Evolutionary conservation across 495 filamentous ascomycete genomes (phyloP).

Genomic region (Tuber microsphaerosporum): DNA sequence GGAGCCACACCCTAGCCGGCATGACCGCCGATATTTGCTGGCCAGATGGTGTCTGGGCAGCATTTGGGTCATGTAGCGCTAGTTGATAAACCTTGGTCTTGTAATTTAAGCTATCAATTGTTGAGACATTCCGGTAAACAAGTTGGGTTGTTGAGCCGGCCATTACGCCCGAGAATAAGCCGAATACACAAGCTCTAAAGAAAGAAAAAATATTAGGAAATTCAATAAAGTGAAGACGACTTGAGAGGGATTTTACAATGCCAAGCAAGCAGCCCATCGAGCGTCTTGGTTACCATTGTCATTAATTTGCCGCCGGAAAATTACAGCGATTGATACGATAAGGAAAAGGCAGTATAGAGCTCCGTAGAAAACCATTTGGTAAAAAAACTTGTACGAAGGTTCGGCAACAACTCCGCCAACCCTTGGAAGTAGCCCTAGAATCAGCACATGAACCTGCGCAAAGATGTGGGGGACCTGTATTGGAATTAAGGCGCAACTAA

Average conservation of each 20-base stretch:
- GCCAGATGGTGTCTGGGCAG: slow-evolving; percentile 42
- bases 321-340: slow-evolving; percentile 55
- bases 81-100: slow-evolving; percentile 60
- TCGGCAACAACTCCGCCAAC: slow-evolving; percentile 85
- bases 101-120: slow-evolving; percentile 66
- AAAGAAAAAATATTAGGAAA: slow-evolving; percentile 24
- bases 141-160: slow-evolving; percentile 61
- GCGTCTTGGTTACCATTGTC: slow-evolving; percentile 23
- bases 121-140: slow-evolving; percentile 64
- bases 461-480: background rate
- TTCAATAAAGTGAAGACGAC: background rate
- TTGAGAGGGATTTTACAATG: slow-evolving; percentile 5
- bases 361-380: slow-evolving; percentile 72
- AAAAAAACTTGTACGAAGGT: slow-evolving; percentile 79
- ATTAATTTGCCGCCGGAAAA: slow-evolving; percentile 37
- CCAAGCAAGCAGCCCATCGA: slow-evolving; percentile 31
- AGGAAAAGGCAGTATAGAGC: slow-evolving; percentile 58
- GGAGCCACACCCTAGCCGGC: slow-evolving; percentile 39
- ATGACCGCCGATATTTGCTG: slow-evolving; percentile 45
- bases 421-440: slow-evolving; percentile 44
- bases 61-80: slow-evolving; percentile 63
- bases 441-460: background rate
- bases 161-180: slow-evolving; percentile 69
- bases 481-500: slow-evolving; percentile 40
- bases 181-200: slow-evolving; percentile 56